Evolutionary conservation across 2,329 filamentous ascomycete genomes (phyloP).

Genomic region (Achaetomium macrosporum): DNA sequence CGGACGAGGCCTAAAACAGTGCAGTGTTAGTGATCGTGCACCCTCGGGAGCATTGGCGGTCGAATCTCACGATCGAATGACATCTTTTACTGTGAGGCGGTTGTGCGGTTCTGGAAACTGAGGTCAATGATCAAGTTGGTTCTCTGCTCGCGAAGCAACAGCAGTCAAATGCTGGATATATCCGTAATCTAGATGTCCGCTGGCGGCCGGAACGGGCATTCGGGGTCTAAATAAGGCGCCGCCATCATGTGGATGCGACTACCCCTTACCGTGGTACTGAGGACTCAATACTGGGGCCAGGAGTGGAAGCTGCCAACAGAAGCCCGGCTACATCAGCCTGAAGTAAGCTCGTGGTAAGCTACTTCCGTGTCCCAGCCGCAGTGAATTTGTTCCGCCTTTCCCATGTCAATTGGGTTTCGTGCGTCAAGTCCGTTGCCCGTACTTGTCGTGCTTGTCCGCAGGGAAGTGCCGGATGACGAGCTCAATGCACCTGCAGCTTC

Average conservation of each 20-base stretch:
- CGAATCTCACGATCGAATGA: slow-evolving; percentile 11
- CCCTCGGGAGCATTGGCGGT: neutral
- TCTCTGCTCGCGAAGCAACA: neutral
- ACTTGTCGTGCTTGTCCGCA: neutral
- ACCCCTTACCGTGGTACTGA: neutral
- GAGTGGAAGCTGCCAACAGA: neutral
- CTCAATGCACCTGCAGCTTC: neutral
- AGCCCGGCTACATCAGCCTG: neutral
- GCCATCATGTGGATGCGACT: neutral
- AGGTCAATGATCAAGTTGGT: neutral
- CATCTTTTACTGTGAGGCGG: slow-evolving; percentile 1
- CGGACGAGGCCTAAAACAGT: slow-evolving; percentile 48
- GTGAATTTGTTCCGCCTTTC: neutral
- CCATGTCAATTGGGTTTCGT: neutral
- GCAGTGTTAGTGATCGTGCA: neutral
- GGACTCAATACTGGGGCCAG: neutral
- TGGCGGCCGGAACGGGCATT: neutral
- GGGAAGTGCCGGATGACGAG: neutral
- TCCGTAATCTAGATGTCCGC: neutral
- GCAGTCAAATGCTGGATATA: neutral
- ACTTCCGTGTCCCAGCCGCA: neutral
- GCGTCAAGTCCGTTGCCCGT: neutral
- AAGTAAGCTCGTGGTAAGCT: too few relatives aligned
- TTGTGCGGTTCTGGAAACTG: neutral
- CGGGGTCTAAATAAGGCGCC: slow-evolving; percentile 9